Conservation (phyloP, 2,329 filamentous ascomycete species). For the Emericellopsis atlantica region DNA sequence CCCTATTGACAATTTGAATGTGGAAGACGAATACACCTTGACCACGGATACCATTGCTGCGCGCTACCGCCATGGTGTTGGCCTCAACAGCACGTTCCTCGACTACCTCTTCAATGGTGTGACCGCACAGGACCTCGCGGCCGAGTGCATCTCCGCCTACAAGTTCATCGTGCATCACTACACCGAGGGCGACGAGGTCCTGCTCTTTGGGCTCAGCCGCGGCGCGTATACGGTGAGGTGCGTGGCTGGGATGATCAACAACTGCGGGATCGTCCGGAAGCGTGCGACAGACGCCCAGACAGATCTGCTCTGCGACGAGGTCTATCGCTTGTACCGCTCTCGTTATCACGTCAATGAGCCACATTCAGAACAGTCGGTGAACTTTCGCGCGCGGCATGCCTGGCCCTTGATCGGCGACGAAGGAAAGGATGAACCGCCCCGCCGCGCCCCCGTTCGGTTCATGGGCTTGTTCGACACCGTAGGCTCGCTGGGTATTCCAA, state of each 20-base stretch:
- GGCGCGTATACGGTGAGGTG: constrained; percentile 11
- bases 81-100: constrained; percentile 1
- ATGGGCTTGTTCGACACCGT: constrained; percentile 12
- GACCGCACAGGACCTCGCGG: constrained; percentile 2
- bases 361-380: constrained; percentile 5
- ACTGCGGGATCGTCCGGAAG: constrained; percentile 11
- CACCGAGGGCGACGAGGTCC: constrained; percentile 5
- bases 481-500: constrained; percentile 8
- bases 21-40: background rate
- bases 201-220: constrained; percentile 14
- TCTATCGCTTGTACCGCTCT: constrained; percentile 11
- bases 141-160: constrained; percentile 6
- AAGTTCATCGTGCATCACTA: constrained; percentile 3
- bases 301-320: constrained; percentile 6
- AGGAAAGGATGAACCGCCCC: background rate
- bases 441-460: constrained; percentile 8
- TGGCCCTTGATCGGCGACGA: background rate
- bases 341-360: constrained; percentile 6
- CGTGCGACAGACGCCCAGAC: constrained; percentile 1
- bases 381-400: constrained; percentile 5
- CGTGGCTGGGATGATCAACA: constrained; percentile 15
- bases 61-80: constrained; percentile 1
- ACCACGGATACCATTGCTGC: background rate
- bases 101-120: constrained; percentile 7
- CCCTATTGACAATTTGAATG: background rate